A percentile compares a stretch with the other conserved stretches of the same genome.
Evolutionary conservation across 768 basidiomycete species (phyloP).

Genomic region (Mycena amicta): DNA sequence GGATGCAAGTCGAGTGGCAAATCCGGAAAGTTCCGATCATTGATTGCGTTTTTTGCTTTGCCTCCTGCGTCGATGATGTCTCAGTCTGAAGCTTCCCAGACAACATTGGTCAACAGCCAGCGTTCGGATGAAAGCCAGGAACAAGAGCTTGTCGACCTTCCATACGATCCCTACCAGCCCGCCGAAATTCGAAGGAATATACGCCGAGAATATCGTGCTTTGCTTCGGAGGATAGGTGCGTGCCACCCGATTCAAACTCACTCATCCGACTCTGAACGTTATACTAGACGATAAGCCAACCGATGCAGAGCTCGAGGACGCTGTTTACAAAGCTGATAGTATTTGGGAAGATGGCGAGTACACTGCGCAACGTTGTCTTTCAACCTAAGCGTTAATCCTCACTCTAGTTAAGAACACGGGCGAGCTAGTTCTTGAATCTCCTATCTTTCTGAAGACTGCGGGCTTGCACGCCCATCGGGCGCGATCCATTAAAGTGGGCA

Average conservation of each 20-base stretch:
- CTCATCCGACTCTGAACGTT: background rate
- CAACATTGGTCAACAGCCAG: too few relatives aligned
- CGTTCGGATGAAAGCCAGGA: too few relatives aligned
- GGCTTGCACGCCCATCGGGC: conserved; percentile 82
- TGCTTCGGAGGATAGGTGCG: background rate
- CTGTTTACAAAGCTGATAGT: background rate
- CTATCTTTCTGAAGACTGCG: conserved; percentile 44
- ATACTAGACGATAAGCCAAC: background rate
- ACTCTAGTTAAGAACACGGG: background rate
- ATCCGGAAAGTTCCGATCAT: too few relatives aligned
- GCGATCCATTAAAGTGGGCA: conserved; percentile 82
- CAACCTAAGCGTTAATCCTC: background rate
- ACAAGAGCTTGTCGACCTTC: background rate
- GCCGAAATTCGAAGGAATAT: background rate
- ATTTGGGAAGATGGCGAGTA: background rate
- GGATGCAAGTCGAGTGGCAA: too few relatives aligned
- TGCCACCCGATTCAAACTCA: background rate
- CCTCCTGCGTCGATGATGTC: too few relatives aligned
- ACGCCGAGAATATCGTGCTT: background rate
- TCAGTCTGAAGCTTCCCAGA: too few relatives aligned
- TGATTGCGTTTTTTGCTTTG: too few relatives aligned
- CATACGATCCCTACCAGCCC: background rate
- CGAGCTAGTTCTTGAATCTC: background rate
- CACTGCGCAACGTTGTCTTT: background rate
- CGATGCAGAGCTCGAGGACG: background rate